Base-by-base conservation (phyloP, 306 rosid genomes). In the Medicago lupulina region DNA sequence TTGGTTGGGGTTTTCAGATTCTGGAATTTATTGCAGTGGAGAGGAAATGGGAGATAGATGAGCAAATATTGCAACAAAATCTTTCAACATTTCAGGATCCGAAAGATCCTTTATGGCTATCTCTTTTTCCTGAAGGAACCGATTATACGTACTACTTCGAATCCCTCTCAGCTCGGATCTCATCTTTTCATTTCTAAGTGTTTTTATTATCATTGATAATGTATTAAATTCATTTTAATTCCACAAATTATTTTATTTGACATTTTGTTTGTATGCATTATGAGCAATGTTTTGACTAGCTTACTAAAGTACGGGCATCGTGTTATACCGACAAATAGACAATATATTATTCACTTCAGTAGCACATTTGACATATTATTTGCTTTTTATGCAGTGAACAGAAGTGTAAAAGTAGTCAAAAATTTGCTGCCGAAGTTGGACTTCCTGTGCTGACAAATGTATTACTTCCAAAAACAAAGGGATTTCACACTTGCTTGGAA, bases 101-200 rank as follows among this genome's bases (percentile, higher is more conserved):
- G 71, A 85, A 47, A 57, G 96, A 96, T 70, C 91, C 93, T 46
- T 84, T 96, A 55, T 96, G 99, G 98, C 92, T 96, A 0, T 89
- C 97, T 43, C 58, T 96, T 77, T 96, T 96, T 77, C 99, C 99
- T 1, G 99, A 96, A 87, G 99, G 99, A 89, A 96, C 99, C 15
- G 97, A 92, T 81, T 96, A 82, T 70, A 87, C 86, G 99, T 92
- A 92, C 70, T 80, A 19, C 83, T 78, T 58, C n/a, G 47, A 64
- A 67, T 81, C 76, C 79, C 74, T 82, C 70, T 71, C 79, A 54
- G 61, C 60, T 71, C 76, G 44, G 23, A 62, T 76, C 67, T 57
- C 28, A 1, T 60, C 25, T 55, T 77, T 63, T 60, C 54, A n/a
- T 70, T 79, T 75, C 73, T 21, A 34, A 62, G 0, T 60, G 59